A percentile compares a stretch with the other conserved stretches of the same genome.
Evolutionary conservation across 192 early-diverging fungal genomes (phyloP).

Genomic region (Nowakowskiella sp.): DNA sequence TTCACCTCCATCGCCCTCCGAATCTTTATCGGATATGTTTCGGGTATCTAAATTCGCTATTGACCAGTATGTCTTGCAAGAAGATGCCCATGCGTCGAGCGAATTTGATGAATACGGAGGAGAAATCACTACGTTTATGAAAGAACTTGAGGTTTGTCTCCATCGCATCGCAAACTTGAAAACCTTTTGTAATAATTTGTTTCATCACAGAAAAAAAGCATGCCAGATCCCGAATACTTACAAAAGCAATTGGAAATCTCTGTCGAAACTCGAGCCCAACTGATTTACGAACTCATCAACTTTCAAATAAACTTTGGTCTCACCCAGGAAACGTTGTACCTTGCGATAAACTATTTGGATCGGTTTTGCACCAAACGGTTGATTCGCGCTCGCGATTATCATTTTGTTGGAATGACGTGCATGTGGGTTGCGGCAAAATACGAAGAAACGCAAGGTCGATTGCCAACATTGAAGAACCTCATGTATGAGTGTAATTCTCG

Average conservation of each 20-base stretch:
- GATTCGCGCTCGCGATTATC: slow-evolving; percentile 30
- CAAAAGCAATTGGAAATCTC: slow-evolving; percentile 38
- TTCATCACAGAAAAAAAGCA: slow-evolving; percentile 4
- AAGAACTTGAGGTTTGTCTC: slow-evolving; percentile 10
- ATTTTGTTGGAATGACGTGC: slow-evolving; percentile 47
- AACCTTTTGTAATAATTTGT: not conserved
- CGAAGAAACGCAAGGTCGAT: slow-evolving; percentile 55
- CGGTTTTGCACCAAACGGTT: slow-evolving; percentile 29
- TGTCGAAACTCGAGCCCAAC: slow-evolving; percentile 38
- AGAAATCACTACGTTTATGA: slow-evolving; percentile 6
- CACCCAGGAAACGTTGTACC: slow-evolving; percentile 46
- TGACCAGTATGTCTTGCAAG: too few relatives aligned
- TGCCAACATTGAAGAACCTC: slow-evolving; percentile 41
- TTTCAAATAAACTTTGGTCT: slow-evolving; percentile 45
- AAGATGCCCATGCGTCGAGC: too few relatives aligned
- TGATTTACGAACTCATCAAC: slow-evolving; percentile 47
- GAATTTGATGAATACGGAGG: slow-evolving; percentile 11
- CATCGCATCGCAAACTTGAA: not conserved
- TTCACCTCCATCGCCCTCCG: too few relatives aligned
- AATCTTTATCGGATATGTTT: too few relatives aligned
- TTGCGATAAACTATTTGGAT: slow-evolving; percentile 47
- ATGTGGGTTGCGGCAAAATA: slow-evolving; percentile 53
- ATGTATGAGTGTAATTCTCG: slow-evolving; percentile 29
- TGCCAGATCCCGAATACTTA: slow-evolving; percentile 34
- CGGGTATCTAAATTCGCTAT: too few relatives aligned